Base-by-base conservation (phyloP, 805 yeast genomes). In the Yarrowia osloensis region DNA sequence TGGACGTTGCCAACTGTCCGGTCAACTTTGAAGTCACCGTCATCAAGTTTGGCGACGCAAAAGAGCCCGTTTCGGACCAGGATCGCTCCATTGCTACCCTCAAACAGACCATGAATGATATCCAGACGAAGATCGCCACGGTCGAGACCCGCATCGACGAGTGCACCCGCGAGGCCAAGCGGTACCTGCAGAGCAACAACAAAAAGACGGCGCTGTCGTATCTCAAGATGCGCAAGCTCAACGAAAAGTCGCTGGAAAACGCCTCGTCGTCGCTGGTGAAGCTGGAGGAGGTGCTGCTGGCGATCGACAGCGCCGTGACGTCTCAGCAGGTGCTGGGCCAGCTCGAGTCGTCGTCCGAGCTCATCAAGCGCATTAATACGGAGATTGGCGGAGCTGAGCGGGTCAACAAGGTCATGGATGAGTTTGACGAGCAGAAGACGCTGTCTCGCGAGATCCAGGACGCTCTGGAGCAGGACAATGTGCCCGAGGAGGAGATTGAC, bases 341-440 rank as follows among this genome's bases (percentile, higher is more conserved):
- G 31, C 47, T 63, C 13, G 67, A 63, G 22, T 50, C 57, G 47
- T 47, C 59, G 2, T 29, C 40, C 2, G 47, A 29, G 19, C 29
- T 63, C n/a, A 47, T 63, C 49, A 63, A 63, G 17, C 46, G 59
- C 21, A 63, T 63, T 39, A 63, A 63, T 31, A 37, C 28, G 29
- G 59, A 47, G n/a, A 63, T 63, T 37, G 67, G 67, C 19, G 67
- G 67, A 1, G 67, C 49, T 4, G 67, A 63, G 28, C 47, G 67
- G 28, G 67, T 63, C 49, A 63, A 63, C 49, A 33, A 39, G 59
- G 67, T 63, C 59, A 50, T 63, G 67, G 59, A 63, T 28, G 59
- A 63, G 49, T 49, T 50, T 63, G 67, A 63, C 28, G 67, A 63
- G 47, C 50, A 61, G 15, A 61, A 61, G 33, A 2, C 42, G 31